Percentiles rank a stretch among this genome's conserved stretches.
Evolutionary conservation across 2,329 filamentous ascomycete genomes (phyloP).

Genomic region (Botryosphaeria dothidea): DNA sequence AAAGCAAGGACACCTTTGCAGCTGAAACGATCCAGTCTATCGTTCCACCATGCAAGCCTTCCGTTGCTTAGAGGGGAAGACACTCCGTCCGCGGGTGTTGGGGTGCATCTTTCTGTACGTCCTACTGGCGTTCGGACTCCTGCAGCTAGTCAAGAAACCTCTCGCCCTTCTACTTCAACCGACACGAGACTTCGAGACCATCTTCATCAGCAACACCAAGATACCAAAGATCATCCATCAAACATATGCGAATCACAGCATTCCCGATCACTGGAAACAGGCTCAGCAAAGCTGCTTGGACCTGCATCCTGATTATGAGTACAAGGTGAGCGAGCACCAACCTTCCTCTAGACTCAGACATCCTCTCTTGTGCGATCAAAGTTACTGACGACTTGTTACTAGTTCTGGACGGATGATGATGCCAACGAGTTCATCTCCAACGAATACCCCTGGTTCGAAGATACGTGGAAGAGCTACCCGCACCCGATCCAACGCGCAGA

Average conservation of each 20-base stretch:
- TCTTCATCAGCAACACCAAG: conserved; percentile 6
- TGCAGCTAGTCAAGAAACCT: not conserved
- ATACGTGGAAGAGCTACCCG: conserved; percentile 27
- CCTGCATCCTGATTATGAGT: conserved; percentile 70
- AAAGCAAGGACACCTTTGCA: no score
- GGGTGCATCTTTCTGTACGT: not conserved
- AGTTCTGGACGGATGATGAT: conserved; percentile 25
- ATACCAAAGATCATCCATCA: conserved; percentile 79
- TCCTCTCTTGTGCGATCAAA: no score
- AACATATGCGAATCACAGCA: conserved; percentile 70
- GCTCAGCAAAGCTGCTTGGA: conserved; percentile 67
- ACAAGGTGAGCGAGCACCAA: conserved; percentile 55
- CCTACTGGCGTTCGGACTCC: not conserved
- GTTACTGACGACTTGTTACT: not conserved
- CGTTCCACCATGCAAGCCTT: not conserved
- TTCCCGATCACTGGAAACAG: conserved; percentile 66
- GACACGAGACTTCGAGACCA: not conserved
- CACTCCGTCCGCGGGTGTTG: not conserved
- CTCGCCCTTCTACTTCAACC: not conserved
- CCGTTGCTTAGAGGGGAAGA: not conserved
- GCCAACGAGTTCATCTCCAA: conserved; percentile 23
- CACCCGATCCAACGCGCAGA: conserved; percentile 31
- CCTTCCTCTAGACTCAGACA: no score
- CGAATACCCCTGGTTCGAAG: conserved; percentile 26
- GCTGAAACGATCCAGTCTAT: no score